Conservation (phyloP, 192 early-diverging fungal genomes). For the Gryganskiella cystojenkinii region DNA sequence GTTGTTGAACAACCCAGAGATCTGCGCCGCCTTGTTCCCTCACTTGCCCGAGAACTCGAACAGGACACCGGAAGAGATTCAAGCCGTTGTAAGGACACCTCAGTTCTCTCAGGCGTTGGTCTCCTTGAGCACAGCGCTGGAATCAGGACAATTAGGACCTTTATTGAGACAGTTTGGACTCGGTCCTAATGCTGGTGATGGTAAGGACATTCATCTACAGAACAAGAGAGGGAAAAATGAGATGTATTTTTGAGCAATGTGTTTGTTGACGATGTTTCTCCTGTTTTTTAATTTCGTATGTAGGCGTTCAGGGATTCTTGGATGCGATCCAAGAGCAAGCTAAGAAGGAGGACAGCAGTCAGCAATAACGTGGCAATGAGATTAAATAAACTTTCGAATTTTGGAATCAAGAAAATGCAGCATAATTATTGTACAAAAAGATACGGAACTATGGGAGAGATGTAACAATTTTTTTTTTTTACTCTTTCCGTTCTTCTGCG, state of each 20-base stretch:
- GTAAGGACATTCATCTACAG: too few species aligned
- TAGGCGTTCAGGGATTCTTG: constrained; percentile 60
- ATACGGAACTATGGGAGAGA: too few species aligned
- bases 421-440: too few species aligned
- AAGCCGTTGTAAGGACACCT: constrained; percentile 57
- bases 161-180: constrained; percentile 60
- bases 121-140: constrained; percentile 57
- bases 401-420: too few species aligned
- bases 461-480: too few species aligned
- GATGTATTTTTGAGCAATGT: neutral
- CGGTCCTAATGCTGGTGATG: constrained; percentile 59
- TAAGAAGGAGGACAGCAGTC: constrained; percentile 20
- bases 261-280: neutral
- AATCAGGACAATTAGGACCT: constrained; percentile 64
- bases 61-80: constrained; percentile 57
- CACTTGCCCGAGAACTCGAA: constrained; percentile 56
- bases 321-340: constrained; percentile 55
- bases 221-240: too few species aligned
- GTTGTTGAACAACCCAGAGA: constrained; percentile 54
- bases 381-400: too few species aligned
- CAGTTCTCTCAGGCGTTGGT: constrained; percentile 65
- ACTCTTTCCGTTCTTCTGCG: too few species aligned
- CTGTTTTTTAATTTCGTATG: neutral
- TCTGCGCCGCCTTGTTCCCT: constrained; percentile 59
- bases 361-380: too few species aligned